phyloP scores from a whole-genome alignment of 1,284 basidiomycete species.

The Bjerkandera adusta region DNA sequence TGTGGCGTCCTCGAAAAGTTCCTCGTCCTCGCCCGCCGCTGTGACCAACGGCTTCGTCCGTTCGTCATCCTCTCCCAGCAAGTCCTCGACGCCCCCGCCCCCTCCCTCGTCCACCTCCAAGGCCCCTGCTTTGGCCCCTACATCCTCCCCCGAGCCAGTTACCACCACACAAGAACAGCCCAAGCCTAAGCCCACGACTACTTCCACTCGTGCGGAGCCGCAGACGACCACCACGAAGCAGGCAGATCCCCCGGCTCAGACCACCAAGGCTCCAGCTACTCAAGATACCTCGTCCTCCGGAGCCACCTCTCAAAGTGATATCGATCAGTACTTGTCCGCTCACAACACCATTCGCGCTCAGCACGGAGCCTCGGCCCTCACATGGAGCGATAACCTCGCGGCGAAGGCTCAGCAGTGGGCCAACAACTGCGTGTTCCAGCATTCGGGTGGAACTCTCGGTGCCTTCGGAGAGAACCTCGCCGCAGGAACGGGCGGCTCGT shows the following conservation, averaged over 20 bases:
- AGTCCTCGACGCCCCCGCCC: slow-evolving; percentile 10
- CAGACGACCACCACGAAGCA: slow-evolving; percentile 15
- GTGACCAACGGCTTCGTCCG: slow-evolving; percentile 3
- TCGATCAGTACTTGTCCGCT: slow-evolving; percentile 42
- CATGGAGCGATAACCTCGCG: slow-evolving; percentile 57
- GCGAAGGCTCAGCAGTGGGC: slow-evolving; percentile 64
- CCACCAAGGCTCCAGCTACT: slow-evolving; percentile 14
- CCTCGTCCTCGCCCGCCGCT: slow-evolving; percentile 10
- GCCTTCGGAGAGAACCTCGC: slow-evolving; percentile 70
- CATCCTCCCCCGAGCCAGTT: not conserved
- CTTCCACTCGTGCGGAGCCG: slow-evolving; percentile 13
- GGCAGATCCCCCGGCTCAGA: not conserved
- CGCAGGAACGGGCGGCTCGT: slow-evolving; percentile 56
- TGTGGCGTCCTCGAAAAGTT: slow-evolving; percentile 1
- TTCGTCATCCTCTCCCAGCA: slow-evolving; percentile 10
- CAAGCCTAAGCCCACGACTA: too few species aligned
- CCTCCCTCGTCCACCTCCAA: slow-evolving; percentile 18
- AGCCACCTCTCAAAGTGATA: slow-evolving; percentile 29
- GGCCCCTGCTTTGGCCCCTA: slow-evolving; percentile 11
- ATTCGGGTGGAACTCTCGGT: slow-evolving; percentile 62
- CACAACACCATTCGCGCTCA: slow-evolving; percentile 60
- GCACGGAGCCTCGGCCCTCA: slow-evolving; percentile 56
- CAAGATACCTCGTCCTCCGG: slow-evolving; percentile 14
- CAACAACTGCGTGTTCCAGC: slow-evolving; percentile 56
- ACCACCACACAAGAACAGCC: not conserved